Evolutionary conservation across 371 early-diverging fungal species (phyloP).

Genomic region (Mortierella sp.): DNA sequence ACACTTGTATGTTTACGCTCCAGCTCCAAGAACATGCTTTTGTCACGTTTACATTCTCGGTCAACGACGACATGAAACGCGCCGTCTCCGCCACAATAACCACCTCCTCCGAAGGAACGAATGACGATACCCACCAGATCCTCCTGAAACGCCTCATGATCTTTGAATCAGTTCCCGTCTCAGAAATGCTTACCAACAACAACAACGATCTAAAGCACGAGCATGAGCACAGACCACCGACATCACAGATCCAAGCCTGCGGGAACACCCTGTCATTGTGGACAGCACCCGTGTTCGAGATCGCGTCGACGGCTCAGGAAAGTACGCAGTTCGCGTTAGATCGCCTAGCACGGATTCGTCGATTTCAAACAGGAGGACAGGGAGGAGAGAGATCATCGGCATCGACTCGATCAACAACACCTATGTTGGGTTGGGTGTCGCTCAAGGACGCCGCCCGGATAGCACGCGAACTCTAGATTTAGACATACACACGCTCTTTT

Average conservation of each 20-base stretch:
- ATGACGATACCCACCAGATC: neutral
- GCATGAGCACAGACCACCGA: neutral
- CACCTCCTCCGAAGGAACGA: neutral
- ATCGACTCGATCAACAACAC: neutral
- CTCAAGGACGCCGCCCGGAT: conserved; percentile 32
- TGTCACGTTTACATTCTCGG: conserved; percentile 55
- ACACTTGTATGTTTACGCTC: conserved; percentile 45
- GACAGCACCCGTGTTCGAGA: conserved; percentile 42
- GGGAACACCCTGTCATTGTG: conserved; percentile 24
- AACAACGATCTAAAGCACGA: neutral
- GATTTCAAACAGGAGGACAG: neutral
- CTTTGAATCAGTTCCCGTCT: conserved; percentile 33
- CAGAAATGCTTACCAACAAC: neutral
- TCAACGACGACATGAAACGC: conserved; percentile 57
- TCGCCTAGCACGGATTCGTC: conserved; percentile 28
- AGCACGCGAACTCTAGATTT: conserved; percentile 23
- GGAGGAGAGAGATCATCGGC: neutral
- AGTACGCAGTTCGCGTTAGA: conserved; percentile 27
- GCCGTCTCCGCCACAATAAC: neutral
- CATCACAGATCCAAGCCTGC: neutral
- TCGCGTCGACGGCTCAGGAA: conserved; percentile 23
- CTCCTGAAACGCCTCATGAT: conserved; percentile 13
- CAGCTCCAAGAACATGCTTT: conserved; percentile 36
- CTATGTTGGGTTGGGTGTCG: conserved; percentile 30
- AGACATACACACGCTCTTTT: neutral